A percentile compares a stretch with the other conserved stretches of the same genome.
phyloP scores from a whole-genome alignment of 768 basidiomycete genomes.

The Leccinum uliginosum region DNA sequence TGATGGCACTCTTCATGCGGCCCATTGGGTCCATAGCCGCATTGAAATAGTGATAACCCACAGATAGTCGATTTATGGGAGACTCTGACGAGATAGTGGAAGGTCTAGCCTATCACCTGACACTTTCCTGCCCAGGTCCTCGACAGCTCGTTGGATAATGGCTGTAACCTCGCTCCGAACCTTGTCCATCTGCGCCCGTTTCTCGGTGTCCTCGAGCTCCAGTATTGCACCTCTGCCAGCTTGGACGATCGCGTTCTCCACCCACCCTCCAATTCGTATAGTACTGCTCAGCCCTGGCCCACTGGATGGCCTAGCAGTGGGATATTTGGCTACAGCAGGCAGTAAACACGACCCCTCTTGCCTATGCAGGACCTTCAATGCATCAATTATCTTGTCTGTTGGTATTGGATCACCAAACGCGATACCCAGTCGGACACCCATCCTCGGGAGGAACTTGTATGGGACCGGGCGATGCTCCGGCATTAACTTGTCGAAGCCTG shows the following conservation, averaged over 20 bases:
- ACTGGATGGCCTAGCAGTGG: not conserved
- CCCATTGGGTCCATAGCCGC: not conserved
- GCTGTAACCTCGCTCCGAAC: constrained; percentile 54
- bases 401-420: constrained; percentile 78
- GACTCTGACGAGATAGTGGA: not conserved
- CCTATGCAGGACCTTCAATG: constrained; percentile 12
- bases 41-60: not conserved
- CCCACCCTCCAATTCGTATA: constrained; percentile 10
- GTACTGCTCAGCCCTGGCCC: not conserved
- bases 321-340: not conserved
- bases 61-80: not conserved
- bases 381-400: constrained; percentile 30
- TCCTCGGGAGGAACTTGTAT: constrained; percentile 63
- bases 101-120: constrained; percentile 36
- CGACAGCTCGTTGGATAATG: constrained; percentile 48
- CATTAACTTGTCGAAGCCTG: constrained; percentile 87
- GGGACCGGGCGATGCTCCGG: constrained; percentile 79
- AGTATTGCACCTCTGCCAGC: constrained; percentile 4
- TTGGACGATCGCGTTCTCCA: constrained; percentile 3
- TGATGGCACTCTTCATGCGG: not conserved
- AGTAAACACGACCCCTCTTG: not conserved
- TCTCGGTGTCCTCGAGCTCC: constrained; percentile 4
- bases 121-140: constrained; percentile 48
- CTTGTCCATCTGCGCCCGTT: constrained; percentile 28
- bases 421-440: constrained; percentile 61